Base-by-base conservation (phyloP, 768 basidiomycete genomes). In the Omphalotus guepiniiformis region DNA sequence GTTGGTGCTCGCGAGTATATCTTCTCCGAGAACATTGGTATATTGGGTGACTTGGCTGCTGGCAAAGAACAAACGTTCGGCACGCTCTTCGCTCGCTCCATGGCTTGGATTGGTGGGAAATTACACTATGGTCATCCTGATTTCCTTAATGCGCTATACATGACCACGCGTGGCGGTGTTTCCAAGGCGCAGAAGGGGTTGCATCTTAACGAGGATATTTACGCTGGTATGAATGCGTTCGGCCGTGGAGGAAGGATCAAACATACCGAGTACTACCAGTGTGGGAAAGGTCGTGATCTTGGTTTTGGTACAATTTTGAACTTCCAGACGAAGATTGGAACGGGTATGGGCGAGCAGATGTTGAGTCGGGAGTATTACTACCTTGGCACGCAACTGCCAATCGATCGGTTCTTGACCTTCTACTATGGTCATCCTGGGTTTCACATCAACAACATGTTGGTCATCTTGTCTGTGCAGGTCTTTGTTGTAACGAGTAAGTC, bases 321-420 rank as follows among this genome's bases (percentile, higher is more conserved):
- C 68, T 99, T 99, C 87, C 88, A 93, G 76, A 99, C 96, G 48
- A 99, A 99, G 80, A 94, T 99, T 58, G 95, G 96, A 11, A 98
- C 94, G n/a, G 96, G 96, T 66, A 99, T 99, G 96, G 96, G 96
- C 29, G 96, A 99, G 64, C 96, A 99, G 68, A 92, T 98, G 91
- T 79, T 99, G 59, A 96, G 93, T 70, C 83, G 96, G 53, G 96
- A 98, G 68, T 98, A 99, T 65, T 99, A 99, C 68, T 98, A 98
- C 60, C 69, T 99, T 53, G 96, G 96, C 23, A 99, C 96, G 19
- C 96, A 98, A 63, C 79, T 99, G 44, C 94, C 96, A 29, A 85
- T 98, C 63, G 96, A 99, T 64, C 84, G 96, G 37, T 99, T 99
- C 83, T 72, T 99, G 67, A 99, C 96, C 41, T 99, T 98, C 78